Evolutionary conservation across 2,329 filamentous ascomycete species (phyloP), one percentile per base, ranked within the genome.

Genomic region (Ramichloridium luteum): DNA sequence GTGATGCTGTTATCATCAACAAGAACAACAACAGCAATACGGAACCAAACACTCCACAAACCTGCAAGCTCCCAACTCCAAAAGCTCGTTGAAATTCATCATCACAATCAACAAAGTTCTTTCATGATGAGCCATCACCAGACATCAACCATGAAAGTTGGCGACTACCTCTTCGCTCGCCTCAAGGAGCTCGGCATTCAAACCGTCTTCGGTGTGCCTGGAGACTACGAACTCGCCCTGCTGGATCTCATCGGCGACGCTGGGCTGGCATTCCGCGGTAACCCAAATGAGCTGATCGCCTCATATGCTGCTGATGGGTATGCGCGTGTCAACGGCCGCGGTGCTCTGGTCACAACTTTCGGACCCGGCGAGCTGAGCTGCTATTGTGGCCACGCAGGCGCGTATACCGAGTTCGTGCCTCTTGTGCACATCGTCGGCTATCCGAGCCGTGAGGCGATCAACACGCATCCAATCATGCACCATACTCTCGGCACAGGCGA

Each of bases 241-340:
- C 48, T 57, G 9, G 55, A 58, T 25, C 51, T 53, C 29, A 46
- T 57, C 20, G 39, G 42, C 17, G 49, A 51, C 13, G 44, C 56
- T 3, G 54, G 54, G 3, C 36, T 61, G n/a, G 44, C 39, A 13
- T 60, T 57, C 56, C 36, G 55, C 13, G 52, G 52, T 31, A 48
- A 50, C 25, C 47, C 50, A 27, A 57, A 57, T 34, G 55, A 57
- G 30, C 41, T 58, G 23, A 56, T 55, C 29, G 51, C 46, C 16
- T 52, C 48, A 12, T 85, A 85, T 48, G 79, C 80, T 16, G 77
- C 80, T n/a, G 80, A 85, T 58, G 80, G 80, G 14, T 85, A 85
- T 51, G 78, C 78, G 34, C 70, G 80, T 40, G 68, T 82, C 37
- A 79, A 78, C 35, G 75, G 77, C 26, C 74, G 83, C 18, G 68